phyloP scores from a whole-genome alignment of 805 yeast genomes.

The Wickerhamiella musiphila region DNA sequence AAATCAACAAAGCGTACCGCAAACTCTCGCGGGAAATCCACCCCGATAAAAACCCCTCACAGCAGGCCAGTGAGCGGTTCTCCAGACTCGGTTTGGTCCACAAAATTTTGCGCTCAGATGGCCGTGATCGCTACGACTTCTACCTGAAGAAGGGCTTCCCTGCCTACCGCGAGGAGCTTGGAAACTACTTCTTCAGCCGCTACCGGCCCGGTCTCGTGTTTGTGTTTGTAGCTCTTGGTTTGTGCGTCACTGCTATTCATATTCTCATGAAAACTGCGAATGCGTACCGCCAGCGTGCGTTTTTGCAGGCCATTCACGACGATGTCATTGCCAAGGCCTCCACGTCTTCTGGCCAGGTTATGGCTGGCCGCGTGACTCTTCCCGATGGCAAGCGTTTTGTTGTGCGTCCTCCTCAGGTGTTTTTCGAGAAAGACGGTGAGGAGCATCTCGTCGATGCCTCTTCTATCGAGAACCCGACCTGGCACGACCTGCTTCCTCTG shows the following conservation, averaged over 20 bases:
- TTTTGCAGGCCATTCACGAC: conserved; percentile 25
- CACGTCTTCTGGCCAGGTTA: conserved; percentile 14
- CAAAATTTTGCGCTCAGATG: conserved; percentile 43
- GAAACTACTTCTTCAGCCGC: conserved; percentile 42
- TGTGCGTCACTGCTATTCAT: conserved; percentile 40
- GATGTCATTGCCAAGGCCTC: conserved; percentile 21
- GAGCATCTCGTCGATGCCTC: conserved; percentile 18
- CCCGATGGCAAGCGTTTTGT: conserved; percentile 19
- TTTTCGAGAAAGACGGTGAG: conserved; percentile 16
- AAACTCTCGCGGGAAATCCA: conserved; percentile 56
- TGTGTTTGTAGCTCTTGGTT: conserved; percentile 33
- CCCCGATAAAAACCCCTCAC: conserved; percentile 58
- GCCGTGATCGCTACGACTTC: conserved; percentile 64
- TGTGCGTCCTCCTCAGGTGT: conserved; percentile 21
- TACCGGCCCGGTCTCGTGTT: conserved; percentile 49
- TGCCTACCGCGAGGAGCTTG: conserved; percentile 50
- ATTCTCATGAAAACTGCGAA: conserved; percentile 36
- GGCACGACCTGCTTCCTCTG: no score
- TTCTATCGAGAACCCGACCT: conserved; percentile 14
- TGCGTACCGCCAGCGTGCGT: conserved; percentile 37
- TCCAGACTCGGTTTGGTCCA: conserved; percentile 65
- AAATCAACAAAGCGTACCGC: conserved; percentile 32
- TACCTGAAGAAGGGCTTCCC: conserved; percentile 79
- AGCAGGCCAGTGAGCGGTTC: conserved; percentile 46
- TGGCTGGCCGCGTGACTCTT: conserved; percentile 15